Evolutionary conservation across 2,329 filamentous ascomycete species (phyloP), one percentile per base, ranked within the genome.

Genomic region (Colletotrichum lentis): DNA sequence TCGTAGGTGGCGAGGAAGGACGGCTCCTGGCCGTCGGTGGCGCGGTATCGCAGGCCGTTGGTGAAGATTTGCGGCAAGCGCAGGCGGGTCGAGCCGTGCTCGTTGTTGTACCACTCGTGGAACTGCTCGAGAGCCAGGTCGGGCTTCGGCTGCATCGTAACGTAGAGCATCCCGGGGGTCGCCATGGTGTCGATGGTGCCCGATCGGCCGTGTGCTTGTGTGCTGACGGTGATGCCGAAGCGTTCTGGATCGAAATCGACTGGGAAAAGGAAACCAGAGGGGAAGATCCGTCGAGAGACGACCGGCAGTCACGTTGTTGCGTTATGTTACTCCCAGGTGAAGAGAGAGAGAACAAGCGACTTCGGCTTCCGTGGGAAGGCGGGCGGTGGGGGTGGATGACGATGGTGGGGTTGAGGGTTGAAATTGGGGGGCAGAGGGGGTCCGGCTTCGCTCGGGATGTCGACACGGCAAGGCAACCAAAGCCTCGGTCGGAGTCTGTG

Each of bases 61-160:
- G 81, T 77, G 76, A 88, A 88, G 76, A 94, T 89, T 73, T 91
- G 89, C 4, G 91, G 88, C 16, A 96, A 81, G 56, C 92, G 90
- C 7, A 96, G 86, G 55, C 93, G 90, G 18, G 89, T 87, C 20
- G 93, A 93, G 62, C 93, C 93, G 80, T 97, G 93, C 81, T 97
- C 93, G 78, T 94, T 96, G 82, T 96, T 94, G 83, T 97, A 97
- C 92, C 92, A 95, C 77, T 96, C 92, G 79, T 96, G 91, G 80
- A 97, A 96, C 74, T 92, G 88, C 70, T 87, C 83, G 55, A 85
- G 79, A 63, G 89, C 83, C 73, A 93, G 84, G 72, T 85, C 85
- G 65, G 86, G 83, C 77, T 86, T 85, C 73, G 93, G 92, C 79
- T 94, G 89, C 90, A 96, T 96, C 18, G 92, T 94, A 73, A 97